A percentile compares a stretch with the other conserved stretches of the same genome.
phyloP scores from a whole-genome alignment of 2,329 filamentous ascomycete genomes.

The Fusarium succisae region DNA sequence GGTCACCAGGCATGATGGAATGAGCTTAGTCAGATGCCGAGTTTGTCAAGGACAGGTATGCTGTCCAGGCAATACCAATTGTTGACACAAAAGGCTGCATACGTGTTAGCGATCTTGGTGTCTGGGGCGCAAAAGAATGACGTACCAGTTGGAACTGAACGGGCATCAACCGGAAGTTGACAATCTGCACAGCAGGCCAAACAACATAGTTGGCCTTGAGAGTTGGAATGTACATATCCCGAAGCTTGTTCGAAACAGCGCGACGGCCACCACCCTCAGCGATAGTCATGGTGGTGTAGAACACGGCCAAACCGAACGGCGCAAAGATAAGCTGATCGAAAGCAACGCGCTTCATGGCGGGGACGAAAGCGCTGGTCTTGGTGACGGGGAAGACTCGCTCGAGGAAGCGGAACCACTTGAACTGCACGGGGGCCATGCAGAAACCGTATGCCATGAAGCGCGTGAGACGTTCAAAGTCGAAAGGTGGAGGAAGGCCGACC shows the following conservation, averaged over 20 bases:
- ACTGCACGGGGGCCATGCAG: constrained; percentile 93
- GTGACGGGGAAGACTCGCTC: constrained; percentile 84
- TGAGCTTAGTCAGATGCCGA: constrained; percentile 72
- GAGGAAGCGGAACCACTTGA: constrained; percentile 94
- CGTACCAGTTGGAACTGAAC: constrained; percentile 96
- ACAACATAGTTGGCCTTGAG: constrained; percentile 95
- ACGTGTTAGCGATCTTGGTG: constrained; percentile 6
- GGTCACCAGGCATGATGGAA: not conserved
- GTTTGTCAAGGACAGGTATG: constrained; percentile 93
- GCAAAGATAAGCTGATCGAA: constrained; percentile 95
- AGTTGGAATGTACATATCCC: constrained; percentile 92
- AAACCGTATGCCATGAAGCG: constrained; percentile 98
- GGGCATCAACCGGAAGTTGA: constrained; percentile 96
- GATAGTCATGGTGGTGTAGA: constrained; percentile 97
- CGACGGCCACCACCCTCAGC: constrained; percentile 89
- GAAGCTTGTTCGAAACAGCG: constrained; percentile 83
- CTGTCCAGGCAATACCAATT: constrained; percentile 96
- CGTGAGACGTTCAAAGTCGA: constrained; percentile 94
- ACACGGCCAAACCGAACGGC: constrained; percentile 83
- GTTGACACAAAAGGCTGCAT: constrained; percentile 91
- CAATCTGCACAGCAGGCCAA: constrained; percentile 94
- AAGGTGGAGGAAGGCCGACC: constrained; percentile 76
- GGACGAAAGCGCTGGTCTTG: constrained; percentile 76
- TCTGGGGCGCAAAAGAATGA: constrained; percentile 26
- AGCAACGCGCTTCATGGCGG: constrained; percentile 88